These are phyloP conservation scores for Schizochytrium sp. DNA, from an alignment of 108 stramenopile species.

Conservation along the genomic window DNA sequence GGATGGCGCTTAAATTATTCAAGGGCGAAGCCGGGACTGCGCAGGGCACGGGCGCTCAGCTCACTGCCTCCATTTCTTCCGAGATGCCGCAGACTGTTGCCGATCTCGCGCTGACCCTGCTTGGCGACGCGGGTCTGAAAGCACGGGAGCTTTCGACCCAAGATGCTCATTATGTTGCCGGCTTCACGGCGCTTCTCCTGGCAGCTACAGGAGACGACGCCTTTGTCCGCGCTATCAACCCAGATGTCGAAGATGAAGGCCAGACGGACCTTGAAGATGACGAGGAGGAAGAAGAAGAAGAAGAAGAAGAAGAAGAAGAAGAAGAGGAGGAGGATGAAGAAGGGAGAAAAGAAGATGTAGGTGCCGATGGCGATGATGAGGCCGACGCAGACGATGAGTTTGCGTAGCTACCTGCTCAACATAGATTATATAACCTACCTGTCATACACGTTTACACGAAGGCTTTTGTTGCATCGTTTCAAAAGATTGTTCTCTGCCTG, in stretches of 20 bases:
- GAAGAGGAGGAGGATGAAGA: not conserved
- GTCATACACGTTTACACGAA: too few species aligned
- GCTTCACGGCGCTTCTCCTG: not conserved
- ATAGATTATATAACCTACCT: not conserved
- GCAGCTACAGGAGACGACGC: not conserved
- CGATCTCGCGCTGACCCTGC: not conserved
- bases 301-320: not conserved
- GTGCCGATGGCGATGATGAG: not conserved
- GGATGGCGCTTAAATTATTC: not conserved
- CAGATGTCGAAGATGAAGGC: not conserved
- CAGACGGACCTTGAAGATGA: not conserved
- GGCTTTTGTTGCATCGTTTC: too few species aligned
- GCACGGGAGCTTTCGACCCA: not conserved
- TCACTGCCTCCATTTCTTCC: not conserved
- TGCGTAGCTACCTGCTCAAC: too few species aligned
- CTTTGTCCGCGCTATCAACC: not conserved
- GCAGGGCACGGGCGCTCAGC: not conserved
- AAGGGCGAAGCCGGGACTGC: not conserved
- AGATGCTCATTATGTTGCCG: not conserved
- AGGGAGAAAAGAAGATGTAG: not conserved
- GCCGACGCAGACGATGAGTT: too few species aligned
- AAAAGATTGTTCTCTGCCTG: too few species aligned
- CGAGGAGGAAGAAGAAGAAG: not conserved
- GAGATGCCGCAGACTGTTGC: not conserved
- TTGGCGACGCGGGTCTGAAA: not conserved